Evolutionary conservation across 352 stramenopile species (phyloP), one percentile per base, ranked within the genome.

Genomic region (Phytophthora pseudosyringae): DNA sequence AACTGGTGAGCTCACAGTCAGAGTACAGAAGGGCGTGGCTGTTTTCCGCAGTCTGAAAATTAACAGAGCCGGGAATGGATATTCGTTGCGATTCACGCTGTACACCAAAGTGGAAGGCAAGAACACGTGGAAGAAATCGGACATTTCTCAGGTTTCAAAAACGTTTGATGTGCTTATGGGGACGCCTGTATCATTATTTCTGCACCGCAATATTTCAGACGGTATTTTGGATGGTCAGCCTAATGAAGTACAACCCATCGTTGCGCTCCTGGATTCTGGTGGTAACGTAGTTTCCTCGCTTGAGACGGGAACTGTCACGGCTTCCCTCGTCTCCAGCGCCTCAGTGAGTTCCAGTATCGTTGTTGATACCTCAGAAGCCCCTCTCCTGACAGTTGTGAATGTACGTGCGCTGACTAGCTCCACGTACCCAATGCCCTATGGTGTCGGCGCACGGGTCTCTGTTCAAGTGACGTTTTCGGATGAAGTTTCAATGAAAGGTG

Each of bases 381-480:
- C 81, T 1, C 49, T 75, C 21, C 52, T 92, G 21, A 80, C 66
- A 5, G 59, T 94, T 21, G n/a, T 75, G 0, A 71, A 69, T 31
- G 79, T 93, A 0, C 49, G 47, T 16, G 76, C 81, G 7, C 26
- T 90, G 1, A 54, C 72, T 1, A 90, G 67, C 3, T 47, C 73
- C 4, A 45, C 69, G 3, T 90, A 75, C 39, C 62, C 70, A 4
- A 72, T 77, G 59, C 81, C 88, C 13, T 94, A 86, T 26, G 85
- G 86, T 11, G 83, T 90, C 5, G 88, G 88, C 0, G 80, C 85
- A 28, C 71, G 71, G 0, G 57, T 96, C 0, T 75, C 59, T 4
- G 56, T 96, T 39, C 69, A 87, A 68, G 73, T 96, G 3, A 84
- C 71, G 12, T 96, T 95, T 61, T 93, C 86, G 1, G 86, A 94